phyloP scores from a whole-genome alignment of 73 alveolate genomes.

The Paramecium sexaurelia region DNA sequence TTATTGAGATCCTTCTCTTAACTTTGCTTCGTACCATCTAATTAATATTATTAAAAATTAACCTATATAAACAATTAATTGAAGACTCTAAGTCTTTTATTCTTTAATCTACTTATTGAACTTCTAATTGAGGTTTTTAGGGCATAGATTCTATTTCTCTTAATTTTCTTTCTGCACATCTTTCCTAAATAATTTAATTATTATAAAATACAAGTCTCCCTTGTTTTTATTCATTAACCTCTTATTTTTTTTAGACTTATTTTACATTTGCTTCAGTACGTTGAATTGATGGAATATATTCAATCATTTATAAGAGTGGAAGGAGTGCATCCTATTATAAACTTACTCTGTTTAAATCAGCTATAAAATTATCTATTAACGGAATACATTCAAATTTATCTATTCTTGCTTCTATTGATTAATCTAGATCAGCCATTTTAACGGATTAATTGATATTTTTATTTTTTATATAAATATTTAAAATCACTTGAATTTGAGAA shows the following conservation, averaged over 20 bases:
- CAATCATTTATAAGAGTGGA: constrained; percentile 60
- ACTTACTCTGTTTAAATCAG: constrained; percentile 60
- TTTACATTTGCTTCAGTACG: constrained; percentile 39
- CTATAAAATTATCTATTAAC: neutral
- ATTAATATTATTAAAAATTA: too few species aligned
- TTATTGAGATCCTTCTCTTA: constrained; percentile 61
- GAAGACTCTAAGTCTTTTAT: constrained; percentile 35
- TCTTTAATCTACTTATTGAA: constrained; percentile 32
- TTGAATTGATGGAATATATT: constrained; percentile 62
- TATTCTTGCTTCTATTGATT: constrained; percentile 13
- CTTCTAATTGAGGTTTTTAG: constrained; percentile 9
- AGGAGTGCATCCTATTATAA: constrained; percentile 62
- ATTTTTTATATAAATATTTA: neutral
- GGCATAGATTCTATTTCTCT: constrained; percentile 39
- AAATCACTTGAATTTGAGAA: constrained; percentile 27
- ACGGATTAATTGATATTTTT: constrained; percentile 48
- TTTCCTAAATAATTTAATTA: neutral
- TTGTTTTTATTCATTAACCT: constrained; percentile 48
- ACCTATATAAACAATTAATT: constrained; percentile 43
- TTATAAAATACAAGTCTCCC: neutral
- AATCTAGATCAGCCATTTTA: constrained; percentile 15
- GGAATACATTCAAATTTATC: constrained; percentile 24
- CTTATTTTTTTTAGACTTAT: constrained; percentile 39
- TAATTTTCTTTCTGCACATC: constrained; percentile 54
- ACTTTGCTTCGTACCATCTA: constrained; percentile 67